These are phyloP conservation scores for Saccharomycopsis sp. DNA, from an alignment of 805 yeast species.

Conservation along the genomic window DNA sequence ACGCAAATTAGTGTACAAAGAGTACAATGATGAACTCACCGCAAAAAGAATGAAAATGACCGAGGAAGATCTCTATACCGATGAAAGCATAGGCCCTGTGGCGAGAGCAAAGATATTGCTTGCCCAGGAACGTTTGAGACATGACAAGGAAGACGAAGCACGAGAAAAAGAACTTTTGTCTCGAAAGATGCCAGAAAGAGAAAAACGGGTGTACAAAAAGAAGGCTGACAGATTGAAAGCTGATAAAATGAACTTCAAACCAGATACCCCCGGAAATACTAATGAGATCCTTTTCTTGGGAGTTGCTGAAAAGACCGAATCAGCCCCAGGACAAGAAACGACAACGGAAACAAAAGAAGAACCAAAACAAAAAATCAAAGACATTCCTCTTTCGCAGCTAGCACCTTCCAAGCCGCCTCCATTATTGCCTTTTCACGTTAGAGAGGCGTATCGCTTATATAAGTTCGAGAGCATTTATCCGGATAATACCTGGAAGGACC, in stretches of 20 bases:
- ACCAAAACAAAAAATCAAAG: slow-evolving; percentile 1
- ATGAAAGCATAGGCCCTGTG: neutral
- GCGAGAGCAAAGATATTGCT: neutral
- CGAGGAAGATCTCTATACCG: neutral
- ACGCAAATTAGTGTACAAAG: slow-evolving; percentile 10
- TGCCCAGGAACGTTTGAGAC: neutral
- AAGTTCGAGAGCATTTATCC: slow-evolving; percentile 18
- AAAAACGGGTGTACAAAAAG: slow-evolving; percentile 20
- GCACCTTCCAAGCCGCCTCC: slow-evolving; percentile 10
- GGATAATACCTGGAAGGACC: slow-evolving; percentile 14
- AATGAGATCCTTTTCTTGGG: too few species aligned
- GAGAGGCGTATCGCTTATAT: slow-evolving; percentile 19
- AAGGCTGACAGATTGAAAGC: neutral
- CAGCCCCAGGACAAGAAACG: too few species aligned
- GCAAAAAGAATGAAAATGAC: neutral
- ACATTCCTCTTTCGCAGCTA: neutral
- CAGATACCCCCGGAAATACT: too few species aligned
- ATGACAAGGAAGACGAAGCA: neutral
- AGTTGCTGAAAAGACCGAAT: too few species aligned
- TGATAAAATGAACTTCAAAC: too few species aligned
- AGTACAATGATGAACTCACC: slow-evolving; percentile 2
- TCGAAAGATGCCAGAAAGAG: neutral
- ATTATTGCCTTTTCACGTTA: slow-evolving; percentile 15
- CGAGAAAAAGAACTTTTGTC: slow-evolving; percentile 1
- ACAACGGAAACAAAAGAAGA: neutral